Base-by-base conservation (phyloP, 306 rosid species). In the Malus orientalis region DNA sequence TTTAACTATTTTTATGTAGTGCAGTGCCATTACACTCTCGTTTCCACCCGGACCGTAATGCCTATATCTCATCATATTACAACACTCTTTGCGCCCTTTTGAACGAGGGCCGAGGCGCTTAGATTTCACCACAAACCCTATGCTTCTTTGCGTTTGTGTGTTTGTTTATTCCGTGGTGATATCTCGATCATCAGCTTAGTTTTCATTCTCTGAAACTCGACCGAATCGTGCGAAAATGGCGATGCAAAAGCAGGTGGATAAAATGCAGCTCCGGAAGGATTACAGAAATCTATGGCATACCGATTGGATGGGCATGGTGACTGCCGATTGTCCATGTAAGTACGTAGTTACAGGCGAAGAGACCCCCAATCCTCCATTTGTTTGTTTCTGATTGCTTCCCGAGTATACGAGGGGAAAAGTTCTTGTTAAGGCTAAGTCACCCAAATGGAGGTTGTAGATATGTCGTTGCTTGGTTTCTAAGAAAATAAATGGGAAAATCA, bases 201-300 rank as follows among this genome's bases (percentile, higher is more conserved):
- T 4, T 27, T 27, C 74, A 29, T 70, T 15, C 42, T 4, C 42
- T 18, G 74, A 47, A 49, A 25, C 15, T 12, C 25, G 14, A 15
- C 29, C 16, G 2, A 10, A 15, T 1, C 23, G 3, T 11, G 4
- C n/a, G 3, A 29, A 70, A 51, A 73, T 59, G 58, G 77, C 27
- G 77, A 4, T 57, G 22, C 55, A 55, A 20, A 80, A 60, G 49
- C 69, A 82, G 51, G 64, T 81, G 7, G 89, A 88, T 19, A 90
- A 86, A 84, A 83, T 90, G 90, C 88, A 90, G 83, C 58, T 77
- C 25, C 89, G 92, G 53, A 84, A 90, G 90, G 82, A 71, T 40
- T 90, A 75, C 77, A 83, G 84, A 20, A 86, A 88, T 74, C 10
- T 88, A 81, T 88, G 95, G 95, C 95, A 88, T 79, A 19, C 90